Evolutionary conservation across 306 rosid species (phyloP), one percentile per base, ranked within the genome.

Genomic region (Quercus gilva): DNA sequence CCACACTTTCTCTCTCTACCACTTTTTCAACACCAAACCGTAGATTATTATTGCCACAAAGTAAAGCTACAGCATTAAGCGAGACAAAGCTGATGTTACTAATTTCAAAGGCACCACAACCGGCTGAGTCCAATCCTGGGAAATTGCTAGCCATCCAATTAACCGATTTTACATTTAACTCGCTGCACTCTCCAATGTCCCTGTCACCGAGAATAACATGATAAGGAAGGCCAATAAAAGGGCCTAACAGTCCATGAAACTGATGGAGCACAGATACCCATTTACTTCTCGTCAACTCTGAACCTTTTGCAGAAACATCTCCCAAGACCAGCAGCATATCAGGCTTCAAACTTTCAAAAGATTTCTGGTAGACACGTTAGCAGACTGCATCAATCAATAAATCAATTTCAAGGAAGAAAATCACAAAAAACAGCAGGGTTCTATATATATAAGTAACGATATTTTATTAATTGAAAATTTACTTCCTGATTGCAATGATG

Each of bases 241-340:
- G 96, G 3, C 96, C 93, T 74, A 89, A 29, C 20, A 86, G 56
- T 17, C 75, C 45, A 71, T 87, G 84, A 53, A 91, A 86, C 79
- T 86, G 89, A 53, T 25, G 89, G 19, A 87, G 78, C 78, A 89
- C 90, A 1, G 90, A 81, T 13, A 26, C 21, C 90, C 90, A 89
- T 57, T 87, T 81, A 78, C 74, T 21, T 74, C 74, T 84, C 5
- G 90, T 83, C 77, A 86, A 79, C 64, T 84, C 81, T 29, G 82
- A 78, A n/a, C 96, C 96, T 55, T 77, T 83, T 53, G 96, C 91
- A 76, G 96, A 89, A 67, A 91, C 81, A 69, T 91, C 96, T 29
- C 96, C 96, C 85, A 91, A 74, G 52, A 91, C 90, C 13, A 91
- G 60, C 63, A 91, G 88, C 91, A 91, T 81, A 81, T 91, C 93